These are phyloP conservation scores for Cutaneotrichosporon arboriforme DNA, from an alignment of 1,284 basidiomycete genomes.

Conservation along the genomic window DNA sequence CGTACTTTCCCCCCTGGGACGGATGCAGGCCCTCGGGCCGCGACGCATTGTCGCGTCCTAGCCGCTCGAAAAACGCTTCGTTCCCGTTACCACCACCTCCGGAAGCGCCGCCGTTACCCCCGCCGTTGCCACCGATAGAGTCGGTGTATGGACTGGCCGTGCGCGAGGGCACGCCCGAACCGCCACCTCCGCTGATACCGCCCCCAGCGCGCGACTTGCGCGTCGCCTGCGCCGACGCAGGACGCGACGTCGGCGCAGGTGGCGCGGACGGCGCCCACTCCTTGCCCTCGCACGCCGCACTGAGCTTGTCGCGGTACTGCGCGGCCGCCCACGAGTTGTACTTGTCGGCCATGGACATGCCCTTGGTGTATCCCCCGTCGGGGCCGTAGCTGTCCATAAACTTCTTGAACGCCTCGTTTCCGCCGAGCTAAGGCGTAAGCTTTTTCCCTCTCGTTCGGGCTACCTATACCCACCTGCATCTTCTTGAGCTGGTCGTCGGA, in stretches of 20 bases:
- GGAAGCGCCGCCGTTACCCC: neutral
- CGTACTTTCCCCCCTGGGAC: constrained; percentile 46
- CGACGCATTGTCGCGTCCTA: constrained; percentile 41
- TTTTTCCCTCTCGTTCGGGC: no score
- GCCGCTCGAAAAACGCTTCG: constrained; percentile 47
- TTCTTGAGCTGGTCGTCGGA: constrained; percentile 79
- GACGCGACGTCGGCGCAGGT: constrained; percentile 29
- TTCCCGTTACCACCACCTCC: constrained; percentile 24
- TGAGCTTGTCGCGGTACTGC: constrained; percentile 77
- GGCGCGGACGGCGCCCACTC: constrained; percentile 42
- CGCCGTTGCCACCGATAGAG: constrained; percentile 10
- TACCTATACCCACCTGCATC: constrained; percentile 63
- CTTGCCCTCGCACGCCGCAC: constrained; percentile 38
- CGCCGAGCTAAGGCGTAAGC: constrained; percentile 61
- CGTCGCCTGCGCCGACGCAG: constrained; percentile 41
- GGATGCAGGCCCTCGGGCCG: constrained; percentile 45
- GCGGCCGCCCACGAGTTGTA: constrained; percentile 88
- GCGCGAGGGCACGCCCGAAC: constrained; percentile 10
- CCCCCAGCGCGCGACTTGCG: constrained; percentile 40
- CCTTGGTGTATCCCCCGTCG: constrained; percentile 68
- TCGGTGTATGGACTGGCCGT: constrained; percentile 14
- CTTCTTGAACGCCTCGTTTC: constrained; percentile 70
- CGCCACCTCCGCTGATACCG: neutral
- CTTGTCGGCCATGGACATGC: constrained; percentile 66
- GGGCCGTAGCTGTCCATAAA: constrained; percentile 71